Evolutionary conservation across 2,329 filamentous ascomycete genomes (phyloP).

Genomic region (Epichloe elymi): DNA sequence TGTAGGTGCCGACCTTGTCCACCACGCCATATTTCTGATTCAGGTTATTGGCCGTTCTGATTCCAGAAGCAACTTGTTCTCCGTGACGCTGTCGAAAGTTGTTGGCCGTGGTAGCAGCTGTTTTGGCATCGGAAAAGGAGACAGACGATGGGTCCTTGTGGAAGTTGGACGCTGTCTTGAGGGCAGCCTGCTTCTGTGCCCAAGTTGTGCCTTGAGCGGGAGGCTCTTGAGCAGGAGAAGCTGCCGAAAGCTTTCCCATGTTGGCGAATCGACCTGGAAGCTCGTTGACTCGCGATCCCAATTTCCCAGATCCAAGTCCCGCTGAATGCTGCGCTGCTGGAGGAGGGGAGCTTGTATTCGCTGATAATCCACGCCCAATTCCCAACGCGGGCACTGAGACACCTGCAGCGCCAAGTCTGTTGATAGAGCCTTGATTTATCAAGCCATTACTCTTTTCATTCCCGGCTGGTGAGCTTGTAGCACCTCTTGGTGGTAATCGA

Average conservation of each 20-base stretch:
- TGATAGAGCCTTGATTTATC: conserved; percentile 46
- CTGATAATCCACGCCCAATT: conserved; percentile 39
- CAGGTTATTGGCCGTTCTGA: conserved; percentile 40
- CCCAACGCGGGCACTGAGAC: conserved; percentile 67
- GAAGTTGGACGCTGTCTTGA: conserved; percentile 46
- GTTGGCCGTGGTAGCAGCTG: conserved; percentile 47
- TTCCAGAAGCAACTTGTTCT: conserved; percentile 50
- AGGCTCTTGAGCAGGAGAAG: conserved; percentile 9
- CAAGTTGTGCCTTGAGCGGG: conserved; percentile 43
- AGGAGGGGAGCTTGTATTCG: conserved; percentile 15
- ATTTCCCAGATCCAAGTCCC: conserved; percentile 6
- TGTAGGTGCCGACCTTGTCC: conserved; percentile 21
- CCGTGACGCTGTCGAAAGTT: conserved; percentile 60
- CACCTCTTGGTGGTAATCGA: conserved; percentile 16
- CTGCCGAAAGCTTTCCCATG: conserved; percentile 26
- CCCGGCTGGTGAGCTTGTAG: conserved; percentile 6
- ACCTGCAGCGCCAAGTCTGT: conserved; percentile 57
- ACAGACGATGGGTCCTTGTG: conserved; percentile 49
- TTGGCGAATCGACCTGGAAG: conserved; percentile 55
- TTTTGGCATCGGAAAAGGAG: conserved; percentile 42
- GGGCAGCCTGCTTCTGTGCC: conserved; percentile 50
- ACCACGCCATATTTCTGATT: conserved; percentile 49
- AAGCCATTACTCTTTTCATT: not conserved
- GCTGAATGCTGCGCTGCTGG: conserved; percentile 12
- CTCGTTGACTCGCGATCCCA: conserved; percentile 41